These are phyloP conservation scores for Pelargonium citronellum DNA, from an alignment of 441 rosid genomes.

Conservation along the genomic window DNA sequence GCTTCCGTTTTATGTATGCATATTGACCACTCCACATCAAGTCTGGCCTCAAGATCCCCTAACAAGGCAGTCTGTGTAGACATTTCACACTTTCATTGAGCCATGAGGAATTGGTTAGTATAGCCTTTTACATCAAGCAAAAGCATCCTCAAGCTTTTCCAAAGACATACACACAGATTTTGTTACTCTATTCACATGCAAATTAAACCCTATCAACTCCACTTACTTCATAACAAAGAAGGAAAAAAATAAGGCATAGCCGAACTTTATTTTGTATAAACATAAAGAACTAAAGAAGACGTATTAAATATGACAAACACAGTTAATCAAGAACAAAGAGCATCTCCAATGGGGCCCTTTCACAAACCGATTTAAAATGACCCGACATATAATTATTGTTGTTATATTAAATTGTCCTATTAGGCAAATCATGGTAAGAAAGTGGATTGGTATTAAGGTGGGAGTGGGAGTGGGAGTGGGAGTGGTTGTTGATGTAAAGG, in stretches of 20 bases:
- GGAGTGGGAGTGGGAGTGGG: background rate
- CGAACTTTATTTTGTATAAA: background rate
- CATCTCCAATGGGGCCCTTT: background rate
- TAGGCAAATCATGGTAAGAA: constrained; percentile 7
- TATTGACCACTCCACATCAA: constrained; percentile 5
- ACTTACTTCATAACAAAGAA: background rate
- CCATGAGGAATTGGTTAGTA: background rate
- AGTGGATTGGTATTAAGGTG: background rate
- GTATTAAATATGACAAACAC: background rate
- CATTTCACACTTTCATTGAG: constrained; percentile 3
- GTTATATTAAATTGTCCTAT: background rate
- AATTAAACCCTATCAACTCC: background rate
- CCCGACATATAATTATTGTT: background rate
- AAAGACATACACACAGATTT: background rate
- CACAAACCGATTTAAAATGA: background rate
- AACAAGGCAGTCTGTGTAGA: background rate
- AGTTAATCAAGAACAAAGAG: background rate
- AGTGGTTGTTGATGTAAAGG: constrained; percentile 8
- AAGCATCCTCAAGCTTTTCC: background rate
- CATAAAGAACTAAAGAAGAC: background rate
- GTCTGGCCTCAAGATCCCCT: background rate
- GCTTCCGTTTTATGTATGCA: background rate
- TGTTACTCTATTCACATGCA: background rate
- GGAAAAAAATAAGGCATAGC: background rate
- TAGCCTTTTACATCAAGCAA: background rate